Conservation (phyloP, 108 stramenopile genomes). For the Hondaea fermentalgiana region DNA sequence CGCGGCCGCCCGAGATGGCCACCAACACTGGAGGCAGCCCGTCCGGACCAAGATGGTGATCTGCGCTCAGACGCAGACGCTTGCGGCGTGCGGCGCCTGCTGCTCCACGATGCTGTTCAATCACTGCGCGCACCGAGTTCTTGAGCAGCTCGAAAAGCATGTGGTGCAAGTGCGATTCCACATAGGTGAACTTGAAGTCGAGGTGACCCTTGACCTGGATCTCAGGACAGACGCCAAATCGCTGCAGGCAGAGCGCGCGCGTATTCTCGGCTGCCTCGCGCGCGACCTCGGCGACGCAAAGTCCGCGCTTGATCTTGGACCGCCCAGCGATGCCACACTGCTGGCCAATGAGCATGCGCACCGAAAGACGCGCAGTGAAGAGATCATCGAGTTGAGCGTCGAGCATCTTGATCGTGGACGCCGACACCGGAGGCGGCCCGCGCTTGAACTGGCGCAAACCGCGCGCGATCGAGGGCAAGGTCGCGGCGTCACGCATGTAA, state of each 20-base stretch:
- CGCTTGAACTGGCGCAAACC: not conserved
- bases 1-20: constrained; percentile 80
- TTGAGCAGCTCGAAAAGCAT: constrained; percentile 91
- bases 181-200: constrained; percentile 81
- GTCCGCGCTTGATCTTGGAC: constrained; percentile 49
- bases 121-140: constrained; percentile 85
- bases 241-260: constrained; percentile 84
- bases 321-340: not conserved
- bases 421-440: not conserved
- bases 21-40: constrained; percentile 77
- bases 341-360: constrained; percentile 89
- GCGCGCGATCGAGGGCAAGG: constrained; percentile 19
- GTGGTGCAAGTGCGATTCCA: constrained; percentile 87
- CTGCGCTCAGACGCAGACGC: not conserved
- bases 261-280: constrained; percentile 89
- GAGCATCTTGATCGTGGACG: constrained; percentile 23
- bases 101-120: constrained; percentile 85
- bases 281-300: constrained; percentile 81
- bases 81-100: constrained; percentile 21
- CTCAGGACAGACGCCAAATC: constrained; percentile 95
- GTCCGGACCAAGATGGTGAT: not conserved
- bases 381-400: constrained; percentile 91
- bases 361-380: constrained; percentile 90
- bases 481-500: constrained; percentile 12
- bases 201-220: constrained; percentile 83